A percentile compares a stretch with the other conserved stretches of the same genome.
Conservation (phyloP, 225 moss, liverwort and hornwort species). For the Ulota crispa region DNA sequence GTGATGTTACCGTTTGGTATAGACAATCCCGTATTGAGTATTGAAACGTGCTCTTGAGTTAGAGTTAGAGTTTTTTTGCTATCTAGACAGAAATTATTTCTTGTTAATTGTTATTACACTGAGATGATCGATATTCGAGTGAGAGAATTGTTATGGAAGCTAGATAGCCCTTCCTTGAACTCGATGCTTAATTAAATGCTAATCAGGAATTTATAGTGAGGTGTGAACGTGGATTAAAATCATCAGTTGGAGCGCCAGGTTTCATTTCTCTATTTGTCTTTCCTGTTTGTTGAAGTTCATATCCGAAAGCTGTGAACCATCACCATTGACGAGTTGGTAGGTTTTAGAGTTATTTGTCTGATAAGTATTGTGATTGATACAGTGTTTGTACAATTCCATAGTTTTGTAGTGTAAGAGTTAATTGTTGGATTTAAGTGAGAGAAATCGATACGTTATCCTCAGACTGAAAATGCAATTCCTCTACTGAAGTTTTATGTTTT, state of each 20-base stretch:
- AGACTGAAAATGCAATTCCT: neutral
- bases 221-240: neutral
- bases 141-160: neutral
- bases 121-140: neutral
- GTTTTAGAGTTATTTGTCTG: neutral
- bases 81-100: neutral
- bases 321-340: neutral
- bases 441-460: neutral
- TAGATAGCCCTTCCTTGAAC: neutral
- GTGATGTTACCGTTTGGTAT: neutral
- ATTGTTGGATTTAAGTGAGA: constrained; percentile 20
- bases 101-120: neutral
- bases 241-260: constrained; percentile 11
- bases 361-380: neutral
- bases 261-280: neutral
- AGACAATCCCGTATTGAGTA: neutral
- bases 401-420: neutral
- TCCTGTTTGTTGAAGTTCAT: neutral
- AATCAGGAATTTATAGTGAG: neutral
- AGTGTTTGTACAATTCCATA: neutral
- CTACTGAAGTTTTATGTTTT: neutral
- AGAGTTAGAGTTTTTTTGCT: neutral
- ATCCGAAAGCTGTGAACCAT: neutral
- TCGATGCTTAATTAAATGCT: neutral
- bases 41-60: constrained; percentile 14